These are phyloP conservation scores for Amauroascus niger DNA, from an alignment of 2,329 filamentous ascomycete species.

Conservation along the genomic window DNA sequence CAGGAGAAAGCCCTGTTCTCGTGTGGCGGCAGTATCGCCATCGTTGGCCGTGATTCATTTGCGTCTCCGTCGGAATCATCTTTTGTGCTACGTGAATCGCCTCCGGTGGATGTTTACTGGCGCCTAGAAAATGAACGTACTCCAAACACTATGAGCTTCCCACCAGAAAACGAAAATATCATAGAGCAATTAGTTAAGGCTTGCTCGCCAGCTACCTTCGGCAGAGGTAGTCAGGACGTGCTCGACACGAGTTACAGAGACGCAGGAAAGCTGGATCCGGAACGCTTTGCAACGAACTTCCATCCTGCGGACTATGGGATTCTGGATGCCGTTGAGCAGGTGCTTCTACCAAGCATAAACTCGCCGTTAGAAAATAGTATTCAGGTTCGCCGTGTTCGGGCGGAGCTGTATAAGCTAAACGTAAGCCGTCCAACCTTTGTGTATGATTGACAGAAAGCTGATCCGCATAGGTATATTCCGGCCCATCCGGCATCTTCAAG, in stretches of 20 bases:
- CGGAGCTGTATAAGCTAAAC: conserved; percentile 52
- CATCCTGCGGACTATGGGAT: conserved; percentile 45
- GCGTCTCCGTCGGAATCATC: no score
- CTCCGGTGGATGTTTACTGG: no score
- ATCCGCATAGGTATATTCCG: conserved; percentile 40
- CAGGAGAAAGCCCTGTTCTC: no score
- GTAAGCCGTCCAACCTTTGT: conserved; percentile 22
- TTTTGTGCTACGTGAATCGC: no score
- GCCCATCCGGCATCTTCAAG: conserved; percentile 43
- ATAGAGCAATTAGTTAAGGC: conserved; percentile 25
- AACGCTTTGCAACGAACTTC: conserved; percentile 43
- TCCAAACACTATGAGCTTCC: no score
- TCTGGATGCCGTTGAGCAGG: conserved; percentile 42
- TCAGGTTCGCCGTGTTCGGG: conserved; percentile 32
- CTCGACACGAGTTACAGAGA: conserved; percentile 47
- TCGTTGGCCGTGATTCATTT: no score
- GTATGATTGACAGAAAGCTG: neutral
- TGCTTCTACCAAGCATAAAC: conserved; percentile 33
- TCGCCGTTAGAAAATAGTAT: conserved; percentile 14
- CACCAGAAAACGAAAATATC: no score
- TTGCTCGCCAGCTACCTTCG: conserved; percentile 43
- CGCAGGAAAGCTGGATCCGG: conserved; percentile 43
- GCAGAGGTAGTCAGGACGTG: conserved; percentile 38
- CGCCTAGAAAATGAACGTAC: no score
- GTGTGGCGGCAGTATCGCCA: no score